These are phyloP conservation scores for Colletotrichum ledebouriae DNA, from an alignment of 2,329 filamentous ascomycete species.

Conservation along the genomic window DNA sequence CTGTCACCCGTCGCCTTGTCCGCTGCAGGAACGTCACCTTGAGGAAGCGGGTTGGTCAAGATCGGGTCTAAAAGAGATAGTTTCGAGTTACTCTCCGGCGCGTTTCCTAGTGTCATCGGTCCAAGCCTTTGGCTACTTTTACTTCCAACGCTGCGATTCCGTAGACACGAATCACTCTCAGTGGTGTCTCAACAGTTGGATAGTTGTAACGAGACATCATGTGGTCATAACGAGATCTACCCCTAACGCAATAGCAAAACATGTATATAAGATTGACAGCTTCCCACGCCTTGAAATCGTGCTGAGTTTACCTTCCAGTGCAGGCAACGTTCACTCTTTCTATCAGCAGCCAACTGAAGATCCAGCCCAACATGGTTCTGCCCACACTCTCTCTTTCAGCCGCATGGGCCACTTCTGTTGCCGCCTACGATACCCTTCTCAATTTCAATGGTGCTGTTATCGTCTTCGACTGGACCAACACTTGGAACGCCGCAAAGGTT, in stretches of 20 bases:
- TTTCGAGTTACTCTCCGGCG: not conserved
- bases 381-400: constrained; percentile 13
- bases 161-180: not conserved
- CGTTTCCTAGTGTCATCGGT: not conserved
- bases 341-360: constrained; percentile 7
- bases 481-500: constrained; percentile 54
- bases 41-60: not conserved
- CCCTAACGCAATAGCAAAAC: not conserved
- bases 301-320: not conserved
- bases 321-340: not conserved
- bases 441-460: constrained; percentile 48
- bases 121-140: too few relatives aligned
- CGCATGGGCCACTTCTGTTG: constrained; percentile 5
- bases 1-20: not conserved
- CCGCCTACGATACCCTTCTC: constrained; percentile 29
- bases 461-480: constrained; percentile 54
- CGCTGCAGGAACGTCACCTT: not conserved
- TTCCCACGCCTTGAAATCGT: too few relatives aligned
- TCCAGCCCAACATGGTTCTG: constrained; percentile 19
- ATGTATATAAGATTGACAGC: not conserved
- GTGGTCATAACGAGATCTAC: not conserved
- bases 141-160: not conserved
- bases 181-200: not conserved
- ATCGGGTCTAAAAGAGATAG: not conserved
- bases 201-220: not conserved